Base-by-base conservation (phyloP, 495 filamentous ascomycete genomes). In the Neohortaea acidophila region DNA sequence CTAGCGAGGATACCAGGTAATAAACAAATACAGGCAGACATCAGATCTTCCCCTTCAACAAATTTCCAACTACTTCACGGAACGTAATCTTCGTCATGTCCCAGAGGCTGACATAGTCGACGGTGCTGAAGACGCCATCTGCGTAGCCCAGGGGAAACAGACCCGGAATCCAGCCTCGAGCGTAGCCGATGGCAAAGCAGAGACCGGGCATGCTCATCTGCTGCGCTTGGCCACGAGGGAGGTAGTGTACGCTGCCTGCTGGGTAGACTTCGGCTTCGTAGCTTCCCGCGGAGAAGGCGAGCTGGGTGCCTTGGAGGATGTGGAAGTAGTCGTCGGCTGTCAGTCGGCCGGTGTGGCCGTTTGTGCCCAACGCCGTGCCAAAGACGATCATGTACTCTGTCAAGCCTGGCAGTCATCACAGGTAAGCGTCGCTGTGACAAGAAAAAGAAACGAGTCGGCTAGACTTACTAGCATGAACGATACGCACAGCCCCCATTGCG, bases 251-350 rank as follows among this genome's bases (percentile, higher is more conserved):
- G 51, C 63, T 68, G 22, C 83, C 83, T 39, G 72, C 62, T 4
- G 77, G 74, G 64, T 84, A 91, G 33, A 80, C 59, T 59, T 84
- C 78, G 36, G 77, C 68, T 55, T 72, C 67, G 63, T 72, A 82
- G 45, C 64, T 51, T 39, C 80, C 80, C 9, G 81, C 75, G 3
- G 68, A 64, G 65, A 79, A 78, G 38, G 82, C 79, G 28, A 69
- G 60, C 58, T 91, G 75, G 37, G 72, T 73, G 43, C 83, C 83
- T 17, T 62, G 57, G 21, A 91, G 68, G 67, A 91, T 89, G 65
- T 84, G 73, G 70, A 91, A 91, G 70, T 85, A 91, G 64, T 91
- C 83, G 60, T 91, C 81, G 3, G 82, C 81, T 21, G 83, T 84
- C 64, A 89, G 83, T 23, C 82, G 74, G 38, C 83, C 83, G 10